phyloP scores from a whole-genome alignment of 176 grass and related monocot species.

The Themeda triandra region DNA sequence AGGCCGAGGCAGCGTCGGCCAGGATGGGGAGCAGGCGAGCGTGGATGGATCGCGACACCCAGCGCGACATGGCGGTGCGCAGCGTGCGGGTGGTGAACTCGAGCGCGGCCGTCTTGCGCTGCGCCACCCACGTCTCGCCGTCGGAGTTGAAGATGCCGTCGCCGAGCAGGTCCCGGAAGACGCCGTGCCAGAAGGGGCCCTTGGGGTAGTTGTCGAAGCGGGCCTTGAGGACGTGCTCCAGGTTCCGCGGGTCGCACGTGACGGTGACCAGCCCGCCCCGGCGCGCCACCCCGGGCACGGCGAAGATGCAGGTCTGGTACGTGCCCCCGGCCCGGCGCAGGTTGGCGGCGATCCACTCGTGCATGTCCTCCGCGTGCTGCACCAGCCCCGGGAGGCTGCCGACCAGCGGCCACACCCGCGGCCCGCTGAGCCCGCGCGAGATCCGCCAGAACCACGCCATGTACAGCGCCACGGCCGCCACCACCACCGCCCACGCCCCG shows the following conservation, averaged over 20 bases:
- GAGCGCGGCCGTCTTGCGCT: slow-evolving; percentile 93
- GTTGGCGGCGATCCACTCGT: slow-evolving; percentile 91
- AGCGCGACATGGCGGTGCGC: slow-evolving; percentile 84
- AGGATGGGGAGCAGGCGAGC: slow-evolving; percentile 69
- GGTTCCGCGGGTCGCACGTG: slow-evolving; percentile 80
- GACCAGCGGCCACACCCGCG: slow-evolving; percentile 78
- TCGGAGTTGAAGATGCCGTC: slow-evolving; percentile 99
- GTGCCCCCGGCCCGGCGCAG: slow-evolving; percentile 53
- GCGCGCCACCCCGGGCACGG: slow-evolving; percentile 56
- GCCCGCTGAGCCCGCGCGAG: slow-evolving; percentile 49
- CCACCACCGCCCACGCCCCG: slow-evolving; percentile 21
- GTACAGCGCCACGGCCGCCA: slow-evolving; percentile 43
- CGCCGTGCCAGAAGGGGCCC: slow-evolving; percentile 90
- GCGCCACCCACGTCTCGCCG: slow-evolving; percentile 79
- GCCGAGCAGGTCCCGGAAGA: slow-evolving; percentile 85
- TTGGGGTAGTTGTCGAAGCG: slow-evolving; percentile 98
- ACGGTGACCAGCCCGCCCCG: slow-evolving; percentile 74
- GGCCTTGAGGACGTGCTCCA: slow-evolving; percentile 86
- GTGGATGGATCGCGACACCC: slow-evolving; percentile 91
- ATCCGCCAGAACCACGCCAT: slow-evolving; percentile 83
- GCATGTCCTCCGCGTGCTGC: slow-evolving; percentile 80
- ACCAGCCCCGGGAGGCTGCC: slow-evolving; percentile 84
- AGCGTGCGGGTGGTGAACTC: slow-evolving; percentile 94
- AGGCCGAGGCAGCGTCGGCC: slow-evolving; percentile 25
- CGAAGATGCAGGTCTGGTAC: slow-evolving; percentile 94